Percentiles rank a stretch among this genome's conserved stretches.
Conservation (phyloP, 345 rosid species). For the Gossypium herbaceum region DNA sequence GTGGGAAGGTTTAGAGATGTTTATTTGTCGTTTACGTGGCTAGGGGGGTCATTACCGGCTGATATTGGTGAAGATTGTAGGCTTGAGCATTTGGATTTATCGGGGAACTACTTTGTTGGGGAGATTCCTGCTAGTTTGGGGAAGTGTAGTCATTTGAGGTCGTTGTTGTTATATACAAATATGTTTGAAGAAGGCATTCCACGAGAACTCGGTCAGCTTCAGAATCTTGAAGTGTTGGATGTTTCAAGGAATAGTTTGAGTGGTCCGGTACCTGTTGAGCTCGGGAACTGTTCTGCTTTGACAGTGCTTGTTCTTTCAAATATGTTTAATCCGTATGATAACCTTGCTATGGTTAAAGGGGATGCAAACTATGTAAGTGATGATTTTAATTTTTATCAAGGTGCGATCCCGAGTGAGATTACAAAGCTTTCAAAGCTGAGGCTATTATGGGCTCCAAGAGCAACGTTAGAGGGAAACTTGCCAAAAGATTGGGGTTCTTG, state of each 20-base stretch:
- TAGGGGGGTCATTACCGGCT: slow-evolving; percentile 55
- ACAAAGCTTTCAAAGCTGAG: slow-evolving; percentile 59
- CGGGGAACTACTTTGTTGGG: slow-evolving; percentile 67
- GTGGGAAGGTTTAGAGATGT: slow-evolving; percentile 59
- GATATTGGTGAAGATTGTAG: slow-evolving; percentile 65
- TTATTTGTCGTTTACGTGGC: slow-evolving; percentile 53
- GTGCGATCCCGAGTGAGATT: slow-evolving; percentile 56
- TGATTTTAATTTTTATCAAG: slow-evolving; percentile 76
- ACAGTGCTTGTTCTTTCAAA: slow-evolving; percentile 76
- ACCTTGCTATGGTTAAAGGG: slow-evolving; percentile 35
- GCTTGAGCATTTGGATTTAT: slow-evolving; percentile 85
- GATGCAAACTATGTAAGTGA: slow-evolving; percentile 40
- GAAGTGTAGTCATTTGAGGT: slow-evolving; percentile 48
- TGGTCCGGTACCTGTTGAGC: slow-evolving; percentile 64
- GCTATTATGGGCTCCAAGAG: slow-evolving; percentile 87
- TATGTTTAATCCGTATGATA: slow-evolving; percentile 42
- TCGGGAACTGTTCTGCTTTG: slow-evolving; percentile 65
- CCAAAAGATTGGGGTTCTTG: slow-evolving; percentile 72
- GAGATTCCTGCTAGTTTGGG: slow-evolving; percentile 68
- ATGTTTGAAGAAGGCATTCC: slow-evolving; percentile 77
- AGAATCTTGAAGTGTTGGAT: slow-evolving; percentile 80
- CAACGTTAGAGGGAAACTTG: slow-evolving; percentile 59
- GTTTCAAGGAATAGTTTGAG: slow-evolving; percentile 80
- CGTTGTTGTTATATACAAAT: slow-evolving; percentile 67
- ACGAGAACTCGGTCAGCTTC: slow-evolving; percentile 54